Percentiles rank a stretch among this genome's conserved stretches.
These are phyloP conservation scores for Saccharomycopsis babjevae DNA, from an alignment of 805 yeast species.

Conservation along the genomic window DNA sequence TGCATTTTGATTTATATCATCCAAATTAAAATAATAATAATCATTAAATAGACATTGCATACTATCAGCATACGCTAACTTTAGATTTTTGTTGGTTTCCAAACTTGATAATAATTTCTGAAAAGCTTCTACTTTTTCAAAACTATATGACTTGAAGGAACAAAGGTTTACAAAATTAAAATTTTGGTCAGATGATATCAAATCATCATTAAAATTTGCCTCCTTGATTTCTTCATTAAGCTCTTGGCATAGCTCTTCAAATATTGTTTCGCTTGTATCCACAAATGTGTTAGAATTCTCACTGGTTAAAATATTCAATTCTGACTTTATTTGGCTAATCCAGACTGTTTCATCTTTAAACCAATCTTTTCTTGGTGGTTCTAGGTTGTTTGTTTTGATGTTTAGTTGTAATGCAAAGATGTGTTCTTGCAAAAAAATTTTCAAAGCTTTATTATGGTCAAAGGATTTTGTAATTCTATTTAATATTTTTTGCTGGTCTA, in stretches of 20 bases:
- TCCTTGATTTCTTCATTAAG: background rate
- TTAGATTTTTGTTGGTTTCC: background rate
- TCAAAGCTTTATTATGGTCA: background rate
- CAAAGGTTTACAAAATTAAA: background rate
- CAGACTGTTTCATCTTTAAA: background rate
- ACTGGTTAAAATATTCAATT: background rate
- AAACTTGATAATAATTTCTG: background rate
- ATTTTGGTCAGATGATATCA: background rate
- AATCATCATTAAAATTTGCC: background rate
- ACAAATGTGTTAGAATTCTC: background rate
- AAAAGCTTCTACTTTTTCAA: background rate
- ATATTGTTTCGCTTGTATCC: background rate
- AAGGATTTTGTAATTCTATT: background rate
- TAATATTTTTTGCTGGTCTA: background rate
- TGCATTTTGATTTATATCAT: background rate
- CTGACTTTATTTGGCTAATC: background rate
- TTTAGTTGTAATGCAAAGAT: background rate
- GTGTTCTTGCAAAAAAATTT: background rate
- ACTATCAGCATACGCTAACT: background rate
- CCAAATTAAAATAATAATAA: background rate
- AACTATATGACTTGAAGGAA: background rate
- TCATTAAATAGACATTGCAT: background rate
- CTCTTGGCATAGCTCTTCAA: background rate
- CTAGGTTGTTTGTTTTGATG: background rate
- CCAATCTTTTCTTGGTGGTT: background rate